Percentiles rank a stretch among this genome's conserved stretches.
These are phyloP conservation scores for Agrostemma githago DNA, from an alignment of 148 eudicot genomes.

Conservation along the genomic window DNA sequence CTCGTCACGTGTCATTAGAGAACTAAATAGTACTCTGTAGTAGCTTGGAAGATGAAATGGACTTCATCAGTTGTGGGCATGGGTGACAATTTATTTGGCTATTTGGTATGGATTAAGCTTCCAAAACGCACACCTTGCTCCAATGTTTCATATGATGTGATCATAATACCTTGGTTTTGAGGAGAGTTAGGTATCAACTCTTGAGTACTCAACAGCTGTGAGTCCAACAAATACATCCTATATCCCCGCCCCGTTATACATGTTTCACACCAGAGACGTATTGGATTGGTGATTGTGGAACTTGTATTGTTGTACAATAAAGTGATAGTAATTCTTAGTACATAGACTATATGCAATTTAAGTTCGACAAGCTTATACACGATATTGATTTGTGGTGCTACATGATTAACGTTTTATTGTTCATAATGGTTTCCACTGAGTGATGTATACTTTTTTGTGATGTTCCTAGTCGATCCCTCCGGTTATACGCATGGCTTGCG, in stretches of 20 bases:
- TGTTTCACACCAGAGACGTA: background rate
- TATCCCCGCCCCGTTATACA: background rate
- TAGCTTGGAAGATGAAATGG: background rate
- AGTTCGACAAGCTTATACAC: background rate
- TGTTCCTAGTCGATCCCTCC: conserved; percentile 86
- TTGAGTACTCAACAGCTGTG: background rate
- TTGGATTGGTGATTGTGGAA: background rate
- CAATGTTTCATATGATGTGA: background rate
- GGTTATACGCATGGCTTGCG: conserved; percentile 78
- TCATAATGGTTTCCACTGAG: background rate
- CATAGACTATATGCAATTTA: background rate
- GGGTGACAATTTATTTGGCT: background rate
- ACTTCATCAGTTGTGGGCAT: background rate
- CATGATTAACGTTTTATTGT: background rate
- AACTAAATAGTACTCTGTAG: background rate
- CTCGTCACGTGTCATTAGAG: background rate
- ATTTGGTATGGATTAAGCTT: background rate
- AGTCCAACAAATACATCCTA: background rate
- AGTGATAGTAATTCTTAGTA: background rate
- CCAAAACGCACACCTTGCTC: background rate
- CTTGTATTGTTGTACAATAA: background rate
- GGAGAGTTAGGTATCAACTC: background rate
- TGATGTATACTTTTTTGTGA: conserved; percentile 4
- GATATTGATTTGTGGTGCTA: background rate
- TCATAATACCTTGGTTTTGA: background rate